Conservation (phyloP, 768 basidiomycete species). For the Leccinum imitatum region DNA sequence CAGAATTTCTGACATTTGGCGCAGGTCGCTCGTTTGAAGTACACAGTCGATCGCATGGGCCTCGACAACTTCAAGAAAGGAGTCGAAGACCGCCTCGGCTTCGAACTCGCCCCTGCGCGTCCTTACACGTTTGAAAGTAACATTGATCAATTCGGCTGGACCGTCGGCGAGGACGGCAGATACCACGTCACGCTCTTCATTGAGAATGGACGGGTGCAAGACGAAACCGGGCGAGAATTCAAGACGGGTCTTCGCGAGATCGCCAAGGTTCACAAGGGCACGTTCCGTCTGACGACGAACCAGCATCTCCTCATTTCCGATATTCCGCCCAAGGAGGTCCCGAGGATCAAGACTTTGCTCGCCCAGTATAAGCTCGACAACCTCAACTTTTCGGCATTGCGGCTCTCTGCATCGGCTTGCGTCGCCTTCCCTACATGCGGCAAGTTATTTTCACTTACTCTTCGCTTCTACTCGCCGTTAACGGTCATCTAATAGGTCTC, state of each 20-base stretch:
- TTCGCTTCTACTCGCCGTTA: not conserved
- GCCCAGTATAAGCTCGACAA: constrained; percentile 90
- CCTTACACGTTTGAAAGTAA: constrained; percentile 84
- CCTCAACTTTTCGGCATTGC: constrained; percentile 70
- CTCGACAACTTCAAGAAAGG: constrained; percentile 83
- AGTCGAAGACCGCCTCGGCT: constrained; percentile 88
- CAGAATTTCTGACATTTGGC: constrained; percentile 13
- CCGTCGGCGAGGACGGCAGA: constrained; percentile 79
- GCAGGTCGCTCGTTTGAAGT: constrained; percentile 88
- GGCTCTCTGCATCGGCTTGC: constrained; percentile 91
- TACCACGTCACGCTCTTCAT: constrained; percentile 94
- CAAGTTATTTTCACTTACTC: constrained; percentile 15
- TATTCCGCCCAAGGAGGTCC: constrained; percentile 68
- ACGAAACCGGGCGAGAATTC: constrained; percentile 87
- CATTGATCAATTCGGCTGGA: constrained; percentile 94
- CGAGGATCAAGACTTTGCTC: constrained; percentile 74
- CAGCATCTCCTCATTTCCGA: constrained; percentile 92
- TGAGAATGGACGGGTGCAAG: constrained; percentile 97
- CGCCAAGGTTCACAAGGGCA: constrained; percentile 91
- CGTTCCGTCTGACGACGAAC: constrained; percentile 92
- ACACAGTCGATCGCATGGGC: constrained; percentile 96
- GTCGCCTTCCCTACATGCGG: constrained; percentile 97
- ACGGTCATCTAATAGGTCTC: constrained; percentile 40
- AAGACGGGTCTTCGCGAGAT: constrained; percentile 81
- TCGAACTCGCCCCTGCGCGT: constrained; percentile 67